Conservation (phyloP, 495 filamentous ascomycete species). For the Penicillium flavigenum region DNA sequence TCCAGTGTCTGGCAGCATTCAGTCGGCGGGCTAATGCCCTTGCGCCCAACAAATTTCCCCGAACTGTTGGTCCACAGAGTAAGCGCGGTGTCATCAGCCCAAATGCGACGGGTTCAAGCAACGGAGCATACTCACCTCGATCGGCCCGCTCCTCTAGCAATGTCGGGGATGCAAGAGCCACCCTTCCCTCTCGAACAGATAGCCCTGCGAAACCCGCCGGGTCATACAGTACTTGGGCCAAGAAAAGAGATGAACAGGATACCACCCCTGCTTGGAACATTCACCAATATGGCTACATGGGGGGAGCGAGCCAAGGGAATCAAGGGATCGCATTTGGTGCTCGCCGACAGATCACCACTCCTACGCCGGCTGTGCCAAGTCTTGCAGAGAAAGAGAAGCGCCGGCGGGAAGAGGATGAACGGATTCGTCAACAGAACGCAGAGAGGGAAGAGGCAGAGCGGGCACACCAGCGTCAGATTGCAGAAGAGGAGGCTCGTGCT, state of each 20-base stretch:
- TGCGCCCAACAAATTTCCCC: constrained; percentile 70
- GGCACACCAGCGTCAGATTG: constrained; percentile 58
- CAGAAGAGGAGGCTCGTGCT: constrained; percentile 66
- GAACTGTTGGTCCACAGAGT: constrained; percentile 64
- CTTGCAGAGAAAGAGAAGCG: constrained; percentile 65
- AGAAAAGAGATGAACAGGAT: constrained; percentile 70
- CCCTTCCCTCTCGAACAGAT: constrained; percentile 48
- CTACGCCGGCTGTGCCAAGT: constrained; percentile 74
- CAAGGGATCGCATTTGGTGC: constrained; percentile 90
- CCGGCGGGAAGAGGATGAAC: constrained; percentile 62
- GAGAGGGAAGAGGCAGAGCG: constrained; percentile 63
- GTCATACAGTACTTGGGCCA: constrained; percentile 86
- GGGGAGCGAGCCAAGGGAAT: constrained; percentile 93
- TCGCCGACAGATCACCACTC: constrained; percentile 86
- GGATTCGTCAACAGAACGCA: constrained; percentile 50
- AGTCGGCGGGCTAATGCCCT: constrained; percentile 80
- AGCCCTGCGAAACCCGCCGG: constrained; percentile 63
- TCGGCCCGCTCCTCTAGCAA: constrained; percentile 63
- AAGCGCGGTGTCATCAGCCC: constrained; percentile 64
- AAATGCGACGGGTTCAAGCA: constrained; percentile 60
- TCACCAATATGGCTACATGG: constrained; percentile 98
- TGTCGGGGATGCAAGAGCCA: constrained; percentile 62
- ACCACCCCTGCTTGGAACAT: constrained; percentile 98
- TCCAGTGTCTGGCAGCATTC: constrained; percentile 90
- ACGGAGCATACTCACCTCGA: constrained; percentile 35